phyloP scores from a whole-genome alignment of 192 early-diverging fungal species.

The Mortierella claussenii region DNA sequence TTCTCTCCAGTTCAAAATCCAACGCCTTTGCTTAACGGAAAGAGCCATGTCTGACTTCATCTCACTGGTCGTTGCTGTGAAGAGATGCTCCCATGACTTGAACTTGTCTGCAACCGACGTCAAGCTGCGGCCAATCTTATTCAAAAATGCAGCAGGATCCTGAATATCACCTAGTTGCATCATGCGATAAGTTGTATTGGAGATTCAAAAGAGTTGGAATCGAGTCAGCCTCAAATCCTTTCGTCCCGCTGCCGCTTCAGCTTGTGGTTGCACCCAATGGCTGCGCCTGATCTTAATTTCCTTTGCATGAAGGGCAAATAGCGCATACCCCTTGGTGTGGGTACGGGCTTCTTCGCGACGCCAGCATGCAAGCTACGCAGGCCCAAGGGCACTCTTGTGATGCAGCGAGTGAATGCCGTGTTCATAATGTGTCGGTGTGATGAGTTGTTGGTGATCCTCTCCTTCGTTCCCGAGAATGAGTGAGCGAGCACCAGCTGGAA shows the following conservation, averaged over 20 bases:
- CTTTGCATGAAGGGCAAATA: too few species aligned
- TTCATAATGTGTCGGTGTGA: slow-evolving; percentile 9
- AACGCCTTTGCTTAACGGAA: slow-evolving; percentile 70
- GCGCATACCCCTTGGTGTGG: slow-evolving; percentile 49
- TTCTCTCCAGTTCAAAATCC: slow-evolving; percentile 51
- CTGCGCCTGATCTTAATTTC: too few species aligned
- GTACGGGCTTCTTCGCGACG: slow-evolving; percentile 32
- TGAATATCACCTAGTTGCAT: slow-evolving; percentile 37
- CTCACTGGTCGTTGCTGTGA: slow-evolving; percentile 56
- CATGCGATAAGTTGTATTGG: not conserved
- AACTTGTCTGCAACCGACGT: slow-evolving; percentile 43
- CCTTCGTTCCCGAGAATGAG: not conserved
- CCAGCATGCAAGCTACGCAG: slow-evolving; percentile 29
- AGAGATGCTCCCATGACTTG: slow-evolving; percentile 72
- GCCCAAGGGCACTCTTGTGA: slow-evolving; percentile 21
- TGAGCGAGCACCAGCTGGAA: too few species aligned
- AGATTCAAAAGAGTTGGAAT: not conserved
- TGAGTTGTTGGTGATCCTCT: not conserved
- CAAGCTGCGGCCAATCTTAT: slow-evolving; percentile 49
- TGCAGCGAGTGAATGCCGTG: slow-evolving; percentile 26
- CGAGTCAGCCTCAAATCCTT: too few species aligned
- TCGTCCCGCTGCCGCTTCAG: too few species aligned
- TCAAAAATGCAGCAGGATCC: slow-evolving; percentile 41
- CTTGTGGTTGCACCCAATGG: too few species aligned
- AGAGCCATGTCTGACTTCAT: slow-evolving; percentile 71